phyloP scores from a whole-genome alignment of 176 grass and related monocot species.

The Tillandsia leiboldiana region DNA sequence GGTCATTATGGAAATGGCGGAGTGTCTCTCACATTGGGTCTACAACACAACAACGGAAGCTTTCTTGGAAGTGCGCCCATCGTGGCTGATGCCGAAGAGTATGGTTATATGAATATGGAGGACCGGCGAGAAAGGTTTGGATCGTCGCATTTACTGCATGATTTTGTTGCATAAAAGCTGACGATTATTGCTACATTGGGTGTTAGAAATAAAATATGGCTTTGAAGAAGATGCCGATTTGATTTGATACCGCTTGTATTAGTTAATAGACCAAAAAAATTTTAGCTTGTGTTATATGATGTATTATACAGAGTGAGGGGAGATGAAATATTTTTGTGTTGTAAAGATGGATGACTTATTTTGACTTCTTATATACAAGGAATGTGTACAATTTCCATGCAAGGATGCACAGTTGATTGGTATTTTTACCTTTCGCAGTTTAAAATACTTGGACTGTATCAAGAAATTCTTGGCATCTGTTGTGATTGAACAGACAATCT shows the following conservation, averaged over 20 bases:
- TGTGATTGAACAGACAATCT: too few relatives aligned
- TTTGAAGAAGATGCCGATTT: constrained; percentile 17
- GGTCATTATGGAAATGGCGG: constrained; percentile 29
- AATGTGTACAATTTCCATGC: neutral
- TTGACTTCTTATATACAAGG: constrained; percentile 11
- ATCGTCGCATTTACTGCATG: constrained; percentile 73
- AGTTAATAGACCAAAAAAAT: constrained; percentile 20
- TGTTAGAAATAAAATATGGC: constrained; percentile 29
- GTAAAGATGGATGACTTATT: constrained; percentile 62
- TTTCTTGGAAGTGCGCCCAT: constrained; percentile 13
- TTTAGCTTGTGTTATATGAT: constrained; percentile 20
- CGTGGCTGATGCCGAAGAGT: constrained; percentile 38
- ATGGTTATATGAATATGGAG: constrained; percentile 49
- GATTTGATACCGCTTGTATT: constrained; percentile 4
- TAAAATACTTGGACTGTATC: too few relatives aligned
- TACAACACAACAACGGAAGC: constrained; percentile 39
- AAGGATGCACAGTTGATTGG: too few relatives aligned
- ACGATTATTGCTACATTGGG: constrained; percentile 18
- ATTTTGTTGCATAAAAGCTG: constrained; percentile 63
- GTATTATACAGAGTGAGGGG: constrained; percentile 36
- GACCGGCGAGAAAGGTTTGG: constrained; percentile 61
- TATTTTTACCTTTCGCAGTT: too few relatives aligned
- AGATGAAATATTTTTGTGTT: constrained; percentile 43
- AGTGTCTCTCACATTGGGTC: constrained; percentile 78
- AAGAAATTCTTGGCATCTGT: too few relatives aligned